Evolutionary conservation across 2,329 filamentous ascomycete species (phyloP), one percentile per base, ranked within the genome.

Genomic region (Penicillium olsonii): DNA sequence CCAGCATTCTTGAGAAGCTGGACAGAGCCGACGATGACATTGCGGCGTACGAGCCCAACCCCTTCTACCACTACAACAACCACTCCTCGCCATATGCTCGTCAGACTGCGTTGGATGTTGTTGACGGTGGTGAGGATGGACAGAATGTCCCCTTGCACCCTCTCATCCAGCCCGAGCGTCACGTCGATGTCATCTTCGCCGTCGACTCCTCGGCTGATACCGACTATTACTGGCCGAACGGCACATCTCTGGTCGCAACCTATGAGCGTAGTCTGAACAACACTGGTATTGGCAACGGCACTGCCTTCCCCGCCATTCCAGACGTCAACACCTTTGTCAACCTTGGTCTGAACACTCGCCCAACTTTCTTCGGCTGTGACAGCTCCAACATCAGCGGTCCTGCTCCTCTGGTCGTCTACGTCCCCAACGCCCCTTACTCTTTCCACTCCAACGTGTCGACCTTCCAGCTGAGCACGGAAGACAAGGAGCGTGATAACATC

Each of bases 391-490:
- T 82, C 41, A 84, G 84, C 0, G 70, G 71, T 9, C 62, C 72
- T 1, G 56, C 67, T 3, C 90, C 91, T 0, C 72, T 96, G 1
- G 76, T 96, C 54, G 88, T 96, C 56, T 99, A 99, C 75, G 70
- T 97, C 38, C 90, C 94, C 50, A 95, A 94, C 66, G 79, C 85
- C 18, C 92, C 91, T 1, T 96, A 95, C 73, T 81, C 85, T 39
- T 82, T 81, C 66, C 73, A 79, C 56, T 88, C 85, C 69, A 97
- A 97, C 75, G 80, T 87, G 6, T 88, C 87, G 2, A 96, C 92
- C 41, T 92, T 88, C 68, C 78, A 84, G 52, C 76, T 84, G 31
- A 70, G 72, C 34, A 90, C 92, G 78, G 77, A 80, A 29, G 72
- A 83, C 60, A 70, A 66, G 1, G 72, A 90, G 72, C 88, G 92